Evolutionary conservation across 768 basidiomycete species (phyloP).

Genomic region (Xanthoconium purpureum): DNA sequence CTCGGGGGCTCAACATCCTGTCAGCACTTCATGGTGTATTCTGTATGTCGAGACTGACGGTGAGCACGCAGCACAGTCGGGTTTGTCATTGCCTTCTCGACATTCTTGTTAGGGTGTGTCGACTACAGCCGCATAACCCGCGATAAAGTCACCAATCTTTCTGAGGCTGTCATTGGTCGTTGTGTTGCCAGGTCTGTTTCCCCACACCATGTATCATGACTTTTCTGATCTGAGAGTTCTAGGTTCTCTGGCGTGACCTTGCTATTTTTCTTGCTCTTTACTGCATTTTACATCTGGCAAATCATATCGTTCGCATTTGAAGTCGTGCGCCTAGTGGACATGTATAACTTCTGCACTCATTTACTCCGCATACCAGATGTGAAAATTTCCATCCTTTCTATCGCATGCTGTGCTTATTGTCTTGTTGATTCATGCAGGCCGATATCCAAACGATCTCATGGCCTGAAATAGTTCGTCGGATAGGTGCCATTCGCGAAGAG

Average conservation of each 20-base stretch:
- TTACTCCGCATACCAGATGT: constrained; percentile 94
- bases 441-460: constrained; percentile 98
- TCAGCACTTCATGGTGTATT: constrained; percentile 45
- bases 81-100: constrained; percentile 98
- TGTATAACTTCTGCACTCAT: constrained; percentile 96
- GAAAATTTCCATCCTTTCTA: constrained; percentile 22
- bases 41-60: constrained; percentile 21
- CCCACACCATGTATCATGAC: neutral
- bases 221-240: constrained; percentile 16
- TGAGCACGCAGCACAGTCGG: constrained; percentile 76
- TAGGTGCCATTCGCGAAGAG: constrained; percentile 84
- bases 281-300: constrained; percentile 88
- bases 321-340: constrained; percentile 78
- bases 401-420: constrained; percentile 10
- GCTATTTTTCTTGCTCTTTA: constrained; percentile 81
- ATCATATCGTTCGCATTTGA: constrained; percentile 74
- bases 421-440: constrained; percentile 51
- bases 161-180: constrained; percentile 75
- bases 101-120: constrained; percentile 91
- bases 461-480: constrained; percentile 90
- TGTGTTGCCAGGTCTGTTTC: constrained; percentile 78
- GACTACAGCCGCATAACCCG: constrained; percentile 82
- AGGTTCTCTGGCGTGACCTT: constrained; percentile 85
- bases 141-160: constrained; percentile 63
- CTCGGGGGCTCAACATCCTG: constrained; percentile 92